These are phyloP conservation scores for Curvularia sp. DNA, from an alignment of 2,329 filamentous ascomycete genomes.

Conservation along the genomic window DNA sequence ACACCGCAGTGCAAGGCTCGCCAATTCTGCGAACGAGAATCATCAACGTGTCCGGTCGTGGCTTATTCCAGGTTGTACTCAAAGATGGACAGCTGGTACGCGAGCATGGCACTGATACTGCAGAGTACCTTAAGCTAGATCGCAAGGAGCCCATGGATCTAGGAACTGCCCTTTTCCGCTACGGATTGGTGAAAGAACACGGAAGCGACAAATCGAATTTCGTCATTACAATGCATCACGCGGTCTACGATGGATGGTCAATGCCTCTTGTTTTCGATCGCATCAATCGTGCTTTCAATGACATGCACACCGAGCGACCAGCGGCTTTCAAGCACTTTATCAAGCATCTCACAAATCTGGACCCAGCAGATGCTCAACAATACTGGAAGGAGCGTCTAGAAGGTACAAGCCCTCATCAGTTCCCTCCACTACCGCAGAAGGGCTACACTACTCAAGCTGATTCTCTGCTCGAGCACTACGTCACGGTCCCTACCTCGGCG, in stretches of 20 bases:
- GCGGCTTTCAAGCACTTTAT: slow-evolving; percentile 58
- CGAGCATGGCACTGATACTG: slow-evolving; percentile 36
- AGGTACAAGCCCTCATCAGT: slow-evolving; percentile 57
- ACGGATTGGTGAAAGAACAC: slow-evolving; percentile 42
- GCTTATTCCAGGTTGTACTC: slow-evolving; percentile 51
- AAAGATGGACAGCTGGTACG: slow-evolving; percentile 40
- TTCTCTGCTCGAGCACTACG: slow-evolving; percentile 60
- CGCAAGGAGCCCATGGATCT: slow-evolving; percentile 49
- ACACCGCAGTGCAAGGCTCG: slow-evolving; percentile 38
- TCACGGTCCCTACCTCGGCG: slow-evolving; percentile 41
- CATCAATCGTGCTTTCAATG: slow-evolving; percentile 42
- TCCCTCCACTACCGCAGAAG: slow-evolving; percentile 57
- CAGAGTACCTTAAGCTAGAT: slow-evolving; percentile 47
- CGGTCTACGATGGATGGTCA: slow-evolving; percentile 60
- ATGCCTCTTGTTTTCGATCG: slow-evolving; percentile 48
- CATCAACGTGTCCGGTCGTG: slow-evolving; percentile 46
- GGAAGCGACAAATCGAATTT: slow-evolving; percentile 48
- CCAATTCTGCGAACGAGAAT: slow-evolving; percentile 52
- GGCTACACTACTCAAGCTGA: slow-evolving; percentile 58
- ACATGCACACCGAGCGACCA: slow-evolving; percentile 33
- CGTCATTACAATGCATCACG: slow-evolving; percentile 60
- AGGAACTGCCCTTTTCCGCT: slow-evolving; percentile 49
- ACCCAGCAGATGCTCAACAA: slow-evolving; percentile 51
- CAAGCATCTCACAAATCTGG: slow-evolving; percentile 54
- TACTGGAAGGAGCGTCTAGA: slow-evolving; percentile 59